Conservation (phyloP, 176 grass and related monocot genomes). For the Alloteropsis semialata region DNA sequence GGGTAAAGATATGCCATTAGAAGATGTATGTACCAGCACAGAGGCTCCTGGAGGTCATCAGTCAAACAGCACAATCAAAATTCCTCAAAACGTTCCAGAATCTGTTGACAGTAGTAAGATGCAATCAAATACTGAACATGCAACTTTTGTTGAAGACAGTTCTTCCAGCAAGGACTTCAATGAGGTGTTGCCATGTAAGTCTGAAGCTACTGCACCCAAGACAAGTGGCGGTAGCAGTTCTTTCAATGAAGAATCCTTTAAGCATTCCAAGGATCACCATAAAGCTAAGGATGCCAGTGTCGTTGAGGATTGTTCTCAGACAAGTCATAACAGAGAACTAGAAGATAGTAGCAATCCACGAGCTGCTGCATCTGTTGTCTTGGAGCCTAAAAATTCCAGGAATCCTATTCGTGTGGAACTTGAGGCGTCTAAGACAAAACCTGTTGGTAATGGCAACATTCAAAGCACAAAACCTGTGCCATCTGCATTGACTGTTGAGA, state of each 20-base stretch:
- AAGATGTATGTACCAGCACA: background rate
- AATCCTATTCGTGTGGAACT: conserved; percentile 25
- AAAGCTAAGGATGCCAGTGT: conserved; percentile 24
- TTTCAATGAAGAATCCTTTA: conserved; percentile 10
- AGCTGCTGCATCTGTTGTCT: conserved; percentile 18
- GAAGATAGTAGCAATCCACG: conserved; percentile 16
- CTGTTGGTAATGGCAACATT: background rate
- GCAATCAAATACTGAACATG: conserved; percentile 23
- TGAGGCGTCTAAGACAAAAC: conserved; percentile 35
- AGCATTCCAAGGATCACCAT: conserved; percentile 30
- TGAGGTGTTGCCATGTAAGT: conserved; percentile 13
- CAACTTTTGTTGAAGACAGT: conserved; percentile 34
- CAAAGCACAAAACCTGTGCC: conserved; percentile 33
- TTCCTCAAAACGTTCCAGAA: background rate
- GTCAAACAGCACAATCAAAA: background rate
- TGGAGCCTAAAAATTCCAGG: conserved; percentile 16
- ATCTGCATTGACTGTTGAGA: conserved; percentile 33
- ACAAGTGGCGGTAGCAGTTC: background rate
- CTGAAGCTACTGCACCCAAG: conserved; percentile 21
- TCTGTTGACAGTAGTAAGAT: conserved; percentile 12
- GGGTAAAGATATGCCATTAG: background rate
- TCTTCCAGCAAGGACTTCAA: conserved; percentile 10
- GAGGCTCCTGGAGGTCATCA: conserved; percentile 11
- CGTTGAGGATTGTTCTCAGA: conserved; percentile 18
- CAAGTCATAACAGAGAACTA: background rate